Percentiles rank a stretch among this genome's conserved stretches.
These are phyloP conservation scores for Metahyphopichia silvanorum DNA, from an alignment of 805 yeast genomes.

Conservation along the genomic window DNA sequence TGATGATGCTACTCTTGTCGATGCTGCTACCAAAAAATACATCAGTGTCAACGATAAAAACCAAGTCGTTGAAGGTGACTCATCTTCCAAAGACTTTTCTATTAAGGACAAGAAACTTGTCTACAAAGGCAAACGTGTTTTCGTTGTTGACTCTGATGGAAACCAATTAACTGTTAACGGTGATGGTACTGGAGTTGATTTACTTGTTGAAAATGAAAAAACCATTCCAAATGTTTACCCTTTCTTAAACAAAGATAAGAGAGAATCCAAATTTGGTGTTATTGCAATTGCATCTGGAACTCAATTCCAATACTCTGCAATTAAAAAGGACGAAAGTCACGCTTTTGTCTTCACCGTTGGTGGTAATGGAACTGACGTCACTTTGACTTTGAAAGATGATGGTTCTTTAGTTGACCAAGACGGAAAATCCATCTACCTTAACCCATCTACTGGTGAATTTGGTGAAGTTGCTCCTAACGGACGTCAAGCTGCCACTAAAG, in stretches of 20 bases:
- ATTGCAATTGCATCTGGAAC: constrained; percentile 23
- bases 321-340: constrained; percentile 27
- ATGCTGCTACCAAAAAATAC: constrained; percentile 8
- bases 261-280: constrained; percentile 4
- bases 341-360: constrained; percentile 34
- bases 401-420: constrained; percentile 28
- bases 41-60: constrained; percentile 1
- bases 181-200: constrained; percentile 6
- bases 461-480: constrained; percentile 33
- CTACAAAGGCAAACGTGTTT: constrained; percentile 3
- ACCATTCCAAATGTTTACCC: constrained; percentile 1
- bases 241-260: too few species aligned
- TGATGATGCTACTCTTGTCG: constrained; percentile 20
- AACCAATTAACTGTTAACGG: not conserved
- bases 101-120: constrained; percentile 6
- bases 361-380: constrained; percentile 23
- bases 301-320: constrained; percentile 19
- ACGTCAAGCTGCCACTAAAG: constrained; percentile 28
- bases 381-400: constrained; percentile 21
- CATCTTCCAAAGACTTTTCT: constrained; percentile 7
- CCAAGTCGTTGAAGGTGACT: constrained; percentile 1
- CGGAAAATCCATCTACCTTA: constrained; percentile 25
- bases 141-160: constrained; percentile 3
- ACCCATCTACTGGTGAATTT: constrained; percentile 27
- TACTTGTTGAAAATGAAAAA: constrained; percentile 4